Evolutionary conservation across 1,284 basidiomycete genomes (phyloP), one percentile per base, ranked within the genome.

Genomic region (Wallemia mellicola): DNA sequence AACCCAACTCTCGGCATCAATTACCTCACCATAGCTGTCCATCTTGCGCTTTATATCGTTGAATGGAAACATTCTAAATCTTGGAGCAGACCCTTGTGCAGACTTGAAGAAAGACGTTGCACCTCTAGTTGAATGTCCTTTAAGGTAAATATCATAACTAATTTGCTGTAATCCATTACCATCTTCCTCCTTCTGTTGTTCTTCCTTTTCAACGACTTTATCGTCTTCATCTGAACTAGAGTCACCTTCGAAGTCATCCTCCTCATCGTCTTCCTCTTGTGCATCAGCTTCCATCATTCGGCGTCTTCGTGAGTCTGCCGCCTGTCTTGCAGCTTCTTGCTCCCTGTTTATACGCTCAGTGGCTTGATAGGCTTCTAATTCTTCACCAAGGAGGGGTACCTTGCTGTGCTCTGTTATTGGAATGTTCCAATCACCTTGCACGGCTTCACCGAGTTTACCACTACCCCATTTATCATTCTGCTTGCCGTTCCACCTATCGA

Each of bases 21-120:
- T 75, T 3, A 82, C 83, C 73, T 99, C 94, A 1, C 94, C 94
- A 68, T 88, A 99, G 63, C 85, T 84, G 68, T 99, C 94, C 19
- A 98, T 83, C 64, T 82, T 75, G 63, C 87, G 75, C 66, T 85
- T 89, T 68, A 86, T 82, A 71, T 98, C 92, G 33, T 94, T 79
- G 65, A 88, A 88, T 0, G 94, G 94, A 71, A 96, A 98, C 85
- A 96, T 95, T 64, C 94, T 77, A 69, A 85, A 96, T 54, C 92
- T 77, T 66, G 80, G 83, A 38, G 74, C 74, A 65, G 79, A 80
- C 27, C 73, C 75, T 60, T 75, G 79, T 30, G 77, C 74, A 63
- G 73, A 80, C 70, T 86, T 86, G 74, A 88, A 87, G 70, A 89
- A 91, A 1, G 80, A 80, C 0, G 79, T 82, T 28, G 67, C 74